Evolutionary conservation across 208 protist species (phyloP).

Genomic region (Leishmania mexicana): DNA sequence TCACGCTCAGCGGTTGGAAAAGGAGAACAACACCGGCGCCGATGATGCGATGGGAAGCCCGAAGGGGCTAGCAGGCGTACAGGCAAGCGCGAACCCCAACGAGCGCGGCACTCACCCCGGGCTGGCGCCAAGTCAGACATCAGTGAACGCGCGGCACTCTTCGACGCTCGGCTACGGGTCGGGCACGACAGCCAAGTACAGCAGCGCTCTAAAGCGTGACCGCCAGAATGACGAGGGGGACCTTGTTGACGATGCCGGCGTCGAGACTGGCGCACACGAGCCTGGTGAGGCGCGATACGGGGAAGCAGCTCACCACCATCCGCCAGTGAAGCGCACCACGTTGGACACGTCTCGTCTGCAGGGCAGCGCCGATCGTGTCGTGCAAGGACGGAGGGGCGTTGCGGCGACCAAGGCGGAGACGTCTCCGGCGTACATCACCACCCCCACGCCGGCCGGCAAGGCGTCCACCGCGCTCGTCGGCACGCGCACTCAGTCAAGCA

Average conservation of each 20-base stretch:
- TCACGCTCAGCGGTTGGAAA: conserved; percentile 6
- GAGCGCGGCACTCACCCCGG: neutral
- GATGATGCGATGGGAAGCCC: neutral
- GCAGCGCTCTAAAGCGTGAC: conserved; percentile 40
- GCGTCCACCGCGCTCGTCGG: conserved; percentile 28
- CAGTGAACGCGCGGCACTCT: conserved; percentile 9
- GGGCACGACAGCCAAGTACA: neutral
- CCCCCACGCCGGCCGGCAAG: conserved; percentile 17
- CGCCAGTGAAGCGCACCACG: conserved; percentile 2
- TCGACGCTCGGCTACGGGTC: neutral
- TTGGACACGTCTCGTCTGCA: conserved; percentile 9
- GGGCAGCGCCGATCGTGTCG: neutral
- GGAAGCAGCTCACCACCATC: neutral
- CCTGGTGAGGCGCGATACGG: neutral
- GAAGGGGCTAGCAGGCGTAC: neutral
- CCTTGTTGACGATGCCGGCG: conserved; percentile 10
- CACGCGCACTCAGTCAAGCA: conserved; percentile 24
- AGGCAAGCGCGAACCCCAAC: neutral
- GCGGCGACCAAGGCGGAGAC: conserved; percentile 14
- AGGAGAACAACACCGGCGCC: conserved; percentile 19
- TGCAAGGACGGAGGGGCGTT: neutral
- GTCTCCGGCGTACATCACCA: conserved; percentile 31
- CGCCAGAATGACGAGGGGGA: conserved; percentile 20
- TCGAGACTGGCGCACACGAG: neutral
- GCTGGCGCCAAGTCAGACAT: neutral